Base-by-base conservation (phyloP, 164 flowering plant genomes). In the Cinnamomum chago region DNA sequence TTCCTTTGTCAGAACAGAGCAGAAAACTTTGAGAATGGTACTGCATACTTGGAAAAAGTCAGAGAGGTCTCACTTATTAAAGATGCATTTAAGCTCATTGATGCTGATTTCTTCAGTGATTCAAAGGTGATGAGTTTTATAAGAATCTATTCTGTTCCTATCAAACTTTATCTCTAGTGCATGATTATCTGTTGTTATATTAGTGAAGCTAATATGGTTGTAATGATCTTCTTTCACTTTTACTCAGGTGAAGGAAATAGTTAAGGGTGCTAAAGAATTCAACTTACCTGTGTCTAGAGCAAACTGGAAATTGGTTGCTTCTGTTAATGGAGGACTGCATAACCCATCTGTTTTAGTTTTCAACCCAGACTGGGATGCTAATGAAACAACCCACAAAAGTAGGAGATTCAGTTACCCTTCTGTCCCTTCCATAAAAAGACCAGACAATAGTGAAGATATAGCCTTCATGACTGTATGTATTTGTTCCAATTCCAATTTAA, bases 391-490 rank as follows among this genome's bases (percentile, higher is more conserved):
- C 15, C 14, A 51, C 22, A 28, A 50, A n/a, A 62, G 40, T 23
- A 82, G 70, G 71, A 76, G 67, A 24, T 89, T 89, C 64, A 78
- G 52, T 20, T 85, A 83, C 75, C 92, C 95, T 70, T 71, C 84
- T 17, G 2, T 79, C 5, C 80, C 85, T 33, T 82, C 75, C 23
- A 65, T 89, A 30, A 72, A 68, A 70, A 88, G 83, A 78, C 95
- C 92, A 11, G 74, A 81, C 13, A 69, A 23, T 62, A 88, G 87
- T 55, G 90, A 86, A 71, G 94, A 91, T 76, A 86, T 94, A 66
- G 95, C 94, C 51, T 93, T 85, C 81, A 87, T 94, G 98, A 92
- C 86, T 79, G 98, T 89, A 81, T 79, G 84, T 76, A 64, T 23
- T 62, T 69, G 18, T 35, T 62, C 22, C 66, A 20, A 27, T 13